A percentile compares a stretch with the other conserved stretches of the same genome.
Evolutionary conservation across 169 alveolate genomes (phyloP).

Genomic region (Cryptosporidium muris): DNA sequence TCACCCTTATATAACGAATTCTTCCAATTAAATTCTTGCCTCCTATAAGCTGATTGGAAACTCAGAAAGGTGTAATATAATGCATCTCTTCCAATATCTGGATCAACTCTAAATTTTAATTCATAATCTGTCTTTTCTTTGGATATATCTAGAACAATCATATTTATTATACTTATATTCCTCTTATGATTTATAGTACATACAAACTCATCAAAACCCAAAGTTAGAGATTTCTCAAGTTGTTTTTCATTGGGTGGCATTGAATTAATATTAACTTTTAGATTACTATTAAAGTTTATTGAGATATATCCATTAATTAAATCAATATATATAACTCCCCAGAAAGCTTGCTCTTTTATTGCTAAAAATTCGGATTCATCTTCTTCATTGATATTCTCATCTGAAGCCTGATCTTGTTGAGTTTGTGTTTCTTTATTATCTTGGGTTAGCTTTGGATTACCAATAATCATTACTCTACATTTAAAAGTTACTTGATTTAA

Average conservation of each 20-base stretch:
- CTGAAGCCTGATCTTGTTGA: background rate
- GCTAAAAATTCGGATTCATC: constrained; percentile 51
- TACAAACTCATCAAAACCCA: constrained; percentile 21
- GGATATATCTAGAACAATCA: constrained; percentile 31
- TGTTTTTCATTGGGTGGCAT: constrained; percentile 4
- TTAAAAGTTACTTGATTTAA: constrained; percentile 20
- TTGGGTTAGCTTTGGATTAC: constrained; percentile 26
- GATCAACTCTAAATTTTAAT: constrained; percentile 49
- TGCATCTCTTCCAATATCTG: constrained; percentile 57
- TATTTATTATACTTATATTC: constrained; percentile 35
- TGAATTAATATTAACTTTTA: constrained; percentile 9
- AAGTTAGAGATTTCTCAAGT: background rate
- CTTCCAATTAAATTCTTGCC: constrained; percentile 40
- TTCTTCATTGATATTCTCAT: background rate
- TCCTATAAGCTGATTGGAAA: constrained; percentile 37
- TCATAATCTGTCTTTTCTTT: constrained; percentile 36
- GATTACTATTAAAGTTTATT: constrained; percentile 30
- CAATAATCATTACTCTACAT: constrained; percentile 44
- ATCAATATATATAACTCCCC: constrained; percentile 23
- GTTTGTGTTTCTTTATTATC: background rate
- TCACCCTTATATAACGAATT: constrained; percentile 28
- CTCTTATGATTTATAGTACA: background rate
- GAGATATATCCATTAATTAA: constrained; percentile 34
- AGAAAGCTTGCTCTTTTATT: constrained; percentile 16
- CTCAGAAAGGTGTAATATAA: constrained; percentile 48